A percentile compares a stretch with the other conserved stretches of the same genome.
These are phyloP conservation scores for Hypoxylon fuscum DNA, from an alignment of 495 filamentous ascomycete species.

Conservation along the genomic window DNA sequence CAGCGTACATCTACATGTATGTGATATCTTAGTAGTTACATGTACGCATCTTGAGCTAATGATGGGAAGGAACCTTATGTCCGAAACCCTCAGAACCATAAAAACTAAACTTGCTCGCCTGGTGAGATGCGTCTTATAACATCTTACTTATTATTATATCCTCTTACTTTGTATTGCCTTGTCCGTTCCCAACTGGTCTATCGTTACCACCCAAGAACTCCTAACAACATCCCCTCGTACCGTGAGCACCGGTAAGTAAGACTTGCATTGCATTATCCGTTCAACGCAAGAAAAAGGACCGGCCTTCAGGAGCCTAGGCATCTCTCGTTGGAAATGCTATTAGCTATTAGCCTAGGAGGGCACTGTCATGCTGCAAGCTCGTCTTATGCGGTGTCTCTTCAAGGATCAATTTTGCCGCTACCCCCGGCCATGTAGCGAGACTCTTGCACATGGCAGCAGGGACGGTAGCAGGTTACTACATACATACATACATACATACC, in stretches of 20 bases:
- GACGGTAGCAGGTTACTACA: slow-evolving; percentile 20
- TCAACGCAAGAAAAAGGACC: slow-evolving; percentile 11
- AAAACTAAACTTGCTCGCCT: background rate
- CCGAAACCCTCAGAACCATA: no score
- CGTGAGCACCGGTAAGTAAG: background rate
- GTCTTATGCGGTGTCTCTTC: slow-evolving; percentile 30
- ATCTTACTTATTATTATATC: background rate
- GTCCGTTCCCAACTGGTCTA: slow-evolving; percentile 31
- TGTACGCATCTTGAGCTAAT: no score
- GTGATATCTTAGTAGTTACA: no score
- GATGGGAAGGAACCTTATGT: background rate
- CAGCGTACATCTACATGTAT: no score
- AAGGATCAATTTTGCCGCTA: slow-evolving; percentile 36
- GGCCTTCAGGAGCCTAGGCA: slow-evolving; percentile 18
- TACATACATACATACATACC: background rate
- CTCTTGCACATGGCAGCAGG: slow-evolving; percentile 40
- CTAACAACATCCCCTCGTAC: slow-evolving; percentile 13
- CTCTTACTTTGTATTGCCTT: background rate
- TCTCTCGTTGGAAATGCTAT: slow-evolving; percentile 7
- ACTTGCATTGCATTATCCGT: slow-evolving; percentile 19
- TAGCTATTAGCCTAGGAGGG: slow-evolving; percentile 38
- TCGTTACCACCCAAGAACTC: slow-evolving; percentile 31
- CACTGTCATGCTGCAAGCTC: slow-evolving; percentile 15
- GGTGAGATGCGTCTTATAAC: background rate
- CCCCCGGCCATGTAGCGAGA: slow-evolving; percentile 25